These are phyloP conservation scores for Mycosphaerella arachidis DNA, from an alignment of 2,329 filamentous ascomycete species.

Conservation along the genomic window DNA sequence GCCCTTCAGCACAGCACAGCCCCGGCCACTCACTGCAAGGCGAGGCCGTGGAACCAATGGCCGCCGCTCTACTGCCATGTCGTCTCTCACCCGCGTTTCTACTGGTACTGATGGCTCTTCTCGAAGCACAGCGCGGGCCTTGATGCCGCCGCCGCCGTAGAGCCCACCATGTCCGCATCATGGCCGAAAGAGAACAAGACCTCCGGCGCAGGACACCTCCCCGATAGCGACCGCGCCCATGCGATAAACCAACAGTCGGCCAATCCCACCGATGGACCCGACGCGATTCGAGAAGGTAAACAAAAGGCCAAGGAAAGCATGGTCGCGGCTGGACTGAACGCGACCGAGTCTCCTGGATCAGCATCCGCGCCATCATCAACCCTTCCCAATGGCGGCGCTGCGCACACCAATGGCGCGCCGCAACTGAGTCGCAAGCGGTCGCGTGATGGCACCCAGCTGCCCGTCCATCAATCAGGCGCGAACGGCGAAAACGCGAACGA, in stretches of 20 bases:
- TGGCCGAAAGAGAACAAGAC: slow-evolving; percentile 13
- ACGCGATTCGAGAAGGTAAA: slow-evolving; percentile 55
- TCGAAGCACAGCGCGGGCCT: background rate
- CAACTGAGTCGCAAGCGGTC: slow-evolving; percentile 54
- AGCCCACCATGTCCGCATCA: background rate
- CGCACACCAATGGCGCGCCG: slow-evolving; percentile 44
- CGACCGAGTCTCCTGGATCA: slow-evolving; percentile 32
- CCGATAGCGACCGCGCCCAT: slow-evolving; percentile 17
- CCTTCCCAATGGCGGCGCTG: slow-evolving; percentile 22
- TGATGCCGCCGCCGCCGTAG: background rate
- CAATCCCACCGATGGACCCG: slow-evolving; percentile 28
- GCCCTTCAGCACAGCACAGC: background rate
- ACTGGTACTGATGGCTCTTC: background rate
- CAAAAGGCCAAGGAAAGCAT: slow-evolving; percentile 57
- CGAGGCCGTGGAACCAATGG: background rate
- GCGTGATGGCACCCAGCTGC: slow-evolving; percentile 54
- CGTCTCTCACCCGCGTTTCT: background rate
- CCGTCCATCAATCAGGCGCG: slow-evolving; percentile 29
- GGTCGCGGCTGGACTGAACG: slow-evolving; percentile 47
- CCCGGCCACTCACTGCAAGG: background rate
- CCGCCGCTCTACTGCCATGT: background rate
- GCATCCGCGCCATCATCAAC: slow-evolving; percentile 4
- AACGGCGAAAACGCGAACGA: slow-evolving; percentile 14
- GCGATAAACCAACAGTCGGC: slow-evolving; percentile 15
- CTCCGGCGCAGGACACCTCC: slow-evolving; percentile 22